Base-by-base conservation (phyloP, 768 basidiomycete species). In the Hygrophoropsis aurantiaca region DNA sequence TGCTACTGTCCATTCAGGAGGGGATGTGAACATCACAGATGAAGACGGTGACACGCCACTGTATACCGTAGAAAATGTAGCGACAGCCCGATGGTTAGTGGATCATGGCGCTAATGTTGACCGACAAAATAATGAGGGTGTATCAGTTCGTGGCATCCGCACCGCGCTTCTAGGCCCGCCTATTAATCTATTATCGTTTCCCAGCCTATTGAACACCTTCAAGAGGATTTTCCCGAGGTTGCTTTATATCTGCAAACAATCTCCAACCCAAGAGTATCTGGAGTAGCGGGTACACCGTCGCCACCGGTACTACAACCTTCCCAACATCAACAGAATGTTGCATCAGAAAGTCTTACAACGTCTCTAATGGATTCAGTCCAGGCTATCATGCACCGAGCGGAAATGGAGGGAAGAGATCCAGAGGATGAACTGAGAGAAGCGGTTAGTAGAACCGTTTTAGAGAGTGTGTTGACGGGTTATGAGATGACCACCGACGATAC, bases 31-130 rank as follows among this genome's bases (percentile, higher is more conserved):
- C 60, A 66, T 94, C 51, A 78, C 81, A 1, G 94, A 97, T 61
- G 74, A 74, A 43, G 94, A 97, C 59, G 90, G 89, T 8, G 94
- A 97, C 64, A 95, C 93, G 9, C 94, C 94, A 9, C 71, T 97
- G 15, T 95, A 89, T 73, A 89, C 89, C 20, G 91, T 91, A 38
- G 94, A 97, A 68, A 79, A 81, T 61, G 58, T 89, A 34, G 79
- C 84, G 49, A 87, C 87, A 0, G 93, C 94, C 2, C 75, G 73
- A 11, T 91, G 76, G 66, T 81, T 97, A 51, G 72, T 95, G 55
- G 75, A 87, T 46, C 81, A 86, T 51, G 93, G 93, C 15, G 92
- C 93, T 5, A 62, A 69, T 40, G 63, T 84, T 21, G 71, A 79
- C 58, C 68, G 74, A 53, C 73, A 69, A 51, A 95, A 97, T 63